Evolutionary conservation across 2,329 filamentous ascomycete genomes (phyloP).

Genomic region (Aspergillus ochraceoroseus): DNA sequence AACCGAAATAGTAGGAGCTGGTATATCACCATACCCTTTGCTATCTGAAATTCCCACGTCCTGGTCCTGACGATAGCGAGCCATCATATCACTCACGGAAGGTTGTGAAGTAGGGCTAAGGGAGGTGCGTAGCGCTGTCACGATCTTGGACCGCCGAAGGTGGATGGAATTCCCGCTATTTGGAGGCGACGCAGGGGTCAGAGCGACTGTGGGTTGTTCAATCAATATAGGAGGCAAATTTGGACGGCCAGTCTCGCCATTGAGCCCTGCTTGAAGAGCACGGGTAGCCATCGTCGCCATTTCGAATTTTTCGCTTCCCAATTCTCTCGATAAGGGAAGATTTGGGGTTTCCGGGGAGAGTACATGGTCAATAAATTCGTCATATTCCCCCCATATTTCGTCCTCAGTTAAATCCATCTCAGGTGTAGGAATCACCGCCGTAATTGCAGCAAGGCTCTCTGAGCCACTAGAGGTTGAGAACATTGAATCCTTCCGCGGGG

Average conservation of each 20-base stretch:
- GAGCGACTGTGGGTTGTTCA: constrained; percentile 23
- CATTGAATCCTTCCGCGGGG: constrained; percentile 66
- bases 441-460: constrained; percentile 56
- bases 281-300: constrained; percentile 38
- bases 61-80: constrained; percentile 44
- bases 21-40: constrained; percentile 18
- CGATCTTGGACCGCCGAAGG: constrained; percentile 49
- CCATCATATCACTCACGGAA: constrained; percentile 52
- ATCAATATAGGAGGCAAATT: constrained; percentile 14
- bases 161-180: constrained; percentile 37
- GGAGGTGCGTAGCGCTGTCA: constrained; percentile 48
- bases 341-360: constrained; percentile 45
- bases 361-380: constrained; percentile 75
- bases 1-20: constrained; percentile 20
- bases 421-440: constrained; percentile 60
- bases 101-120: constrained; percentile 49
- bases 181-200: constrained; percentile 24
- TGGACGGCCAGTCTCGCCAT: constrained; percentile 15
- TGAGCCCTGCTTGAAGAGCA: constrained; percentile 37
- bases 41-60: constrained; percentile 22
- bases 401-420: constrained; percentile 66
- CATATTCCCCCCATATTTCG: constrained; percentile 91
- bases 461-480: constrained; percentile 63
- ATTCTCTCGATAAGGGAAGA: constrained; percentile 16
- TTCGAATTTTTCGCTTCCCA: constrained; percentile 31